Base-by-base conservation (phyloP, 1,284 basidiomycete species). In the Inonotus obliquus region DNA sequence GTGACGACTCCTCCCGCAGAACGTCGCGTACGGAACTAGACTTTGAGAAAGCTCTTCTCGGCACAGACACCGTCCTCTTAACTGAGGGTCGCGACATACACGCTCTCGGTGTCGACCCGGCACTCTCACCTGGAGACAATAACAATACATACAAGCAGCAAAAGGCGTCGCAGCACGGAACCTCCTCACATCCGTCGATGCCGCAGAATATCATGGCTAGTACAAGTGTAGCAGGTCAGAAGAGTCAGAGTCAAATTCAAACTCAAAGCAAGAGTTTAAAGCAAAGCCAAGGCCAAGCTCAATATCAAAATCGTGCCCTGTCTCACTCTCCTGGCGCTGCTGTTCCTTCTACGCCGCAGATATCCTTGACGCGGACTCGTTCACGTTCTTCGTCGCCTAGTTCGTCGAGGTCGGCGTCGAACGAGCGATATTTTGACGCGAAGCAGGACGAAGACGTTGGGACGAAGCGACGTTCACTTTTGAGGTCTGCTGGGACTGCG, bases 401-500 rank as follows among this genome's bases (percentile, higher is more conserved):
- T 23, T 73, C 77, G 57, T 71, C 75, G 29, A 73, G 73, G 0
- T 68, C 67, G 14, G 81, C 82, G 19, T 79, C 79, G 29, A 77
- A 79, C 66, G 86, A 89, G 64, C 69, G 85, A 48, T 82, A 81
- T 68, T 81, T 80, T 74, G 87, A 89, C 72, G 77, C 80, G 38
- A 17, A 44, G 41, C 86, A 87, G 65, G 85, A 87, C 64, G 69
- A 75, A 4, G 85, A 87, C 67, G 79, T 81, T 67, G 82, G 86
- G 68, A 83, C 84, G 21, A 90, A 91, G 72, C 83, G 91, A 47
- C 81, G 92, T 57, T 92, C 89, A 66, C 84, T 95, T 76, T 94
- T 93, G 72, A 82, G 93, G 63, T 87, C 89, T n/a, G 79, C 89
- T 6, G 93, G 92, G 54, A 94, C 91, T 1, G 89, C 92, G 25